phyloP scores from a whole-genome alignment of 2,329 filamentous ascomycete genomes.

The Cadophora sp. region DNA sequence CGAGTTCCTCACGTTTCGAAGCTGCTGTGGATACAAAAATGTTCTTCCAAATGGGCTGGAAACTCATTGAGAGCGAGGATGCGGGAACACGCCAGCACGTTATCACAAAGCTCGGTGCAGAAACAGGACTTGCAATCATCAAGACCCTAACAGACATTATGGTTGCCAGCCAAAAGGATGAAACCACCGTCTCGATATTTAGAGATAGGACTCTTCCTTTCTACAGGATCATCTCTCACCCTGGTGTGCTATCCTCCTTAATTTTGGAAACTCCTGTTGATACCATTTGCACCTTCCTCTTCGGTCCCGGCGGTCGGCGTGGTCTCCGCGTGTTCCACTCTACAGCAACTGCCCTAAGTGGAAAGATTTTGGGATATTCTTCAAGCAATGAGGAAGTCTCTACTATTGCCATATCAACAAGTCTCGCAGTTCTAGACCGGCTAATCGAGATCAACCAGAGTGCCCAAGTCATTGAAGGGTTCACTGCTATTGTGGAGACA shows the following conservation, averaged over 20 bases:
- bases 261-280: conserved; percentile 51
- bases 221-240: conserved; percentile 50
- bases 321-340: conserved; percentile 47
- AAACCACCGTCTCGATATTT: conserved; percentile 37
- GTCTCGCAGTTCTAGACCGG: conserved; percentile 39
- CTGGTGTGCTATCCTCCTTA: conserved; percentile 50
- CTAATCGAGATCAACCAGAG: conserved; percentile 49
- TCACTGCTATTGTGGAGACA: conserved; percentile 39
- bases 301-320: conserved; percentile 49
- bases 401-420: conserved; percentile 37
- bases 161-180: conserved; percentile 28
- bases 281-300: conserved; percentile 54
- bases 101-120: conserved; percentile 37
- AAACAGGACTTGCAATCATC: conserved; percentile 37
- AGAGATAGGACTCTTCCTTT: conserved; percentile 48
- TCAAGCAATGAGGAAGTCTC: conserved; percentile 28
- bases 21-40: conserved; percentile 32
- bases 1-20: conserved; percentile 27
- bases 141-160: conserved; percentile 35
- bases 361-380: conserved; percentile 32
- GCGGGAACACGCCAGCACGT: conserved; percentile 37
- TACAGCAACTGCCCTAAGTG: conserved; percentile 37
- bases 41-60: conserved; percentile 39
- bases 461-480: conserved; percentile 43
- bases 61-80: conserved; percentile 37